Evolutionary conservation across 768 basidiomycete genomes (phyloP).

Genomic region (Leccinum imitatum): DNA sequence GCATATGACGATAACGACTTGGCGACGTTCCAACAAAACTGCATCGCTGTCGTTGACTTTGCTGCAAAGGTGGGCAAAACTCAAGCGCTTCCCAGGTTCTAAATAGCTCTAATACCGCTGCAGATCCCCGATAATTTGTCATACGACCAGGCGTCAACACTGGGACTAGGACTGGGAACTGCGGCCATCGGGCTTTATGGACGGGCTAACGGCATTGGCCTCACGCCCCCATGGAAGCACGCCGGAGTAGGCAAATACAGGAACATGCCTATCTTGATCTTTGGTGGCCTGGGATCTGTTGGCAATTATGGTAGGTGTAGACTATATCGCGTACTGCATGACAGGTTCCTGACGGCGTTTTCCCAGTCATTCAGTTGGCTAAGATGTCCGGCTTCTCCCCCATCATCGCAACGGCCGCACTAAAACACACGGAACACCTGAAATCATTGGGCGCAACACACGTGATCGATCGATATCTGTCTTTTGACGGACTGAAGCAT

Average conservation of each 20-base stretch:
- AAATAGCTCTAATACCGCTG: constrained; percentile 11
- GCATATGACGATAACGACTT: constrained; percentile 37
- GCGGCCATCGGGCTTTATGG: constrained; percentile 52
- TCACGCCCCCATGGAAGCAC: constrained; percentile 39
- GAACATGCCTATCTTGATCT: constrained; percentile 45
- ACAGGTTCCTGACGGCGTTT: constrained; percentile 15
- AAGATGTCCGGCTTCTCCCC: constrained; percentile 42
- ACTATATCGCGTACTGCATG: constrained; percentile 6
- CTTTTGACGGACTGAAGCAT: constrained; percentile 31
- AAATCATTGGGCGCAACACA: constrained; percentile 35
- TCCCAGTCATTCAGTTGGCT: constrained; percentile 39
- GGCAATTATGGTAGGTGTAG: constrained; percentile 46
- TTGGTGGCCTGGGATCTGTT: constrained; percentile 49
- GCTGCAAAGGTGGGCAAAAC: constrained; percentile 37
- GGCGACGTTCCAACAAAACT: constrained; percentile 47
- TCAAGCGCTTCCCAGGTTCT: not conserved
- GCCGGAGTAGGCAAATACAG: constrained; percentile 41
- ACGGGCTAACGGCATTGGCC: constrained; percentile 39
- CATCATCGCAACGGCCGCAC: constrained; percentile 35
- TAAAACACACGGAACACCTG: constrained; percentile 37
- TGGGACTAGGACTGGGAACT: constrained; percentile 50
- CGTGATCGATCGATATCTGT: constrained; percentile 33
- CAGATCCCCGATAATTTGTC: constrained; percentile 48
- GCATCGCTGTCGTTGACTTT: constrained; percentile 40
- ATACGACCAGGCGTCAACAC: constrained; percentile 48